These are phyloP conservation scores for Geotrichum siamense DNA, from an alignment of 1,139 yeast species.

Conservation along the genomic window DNA sequence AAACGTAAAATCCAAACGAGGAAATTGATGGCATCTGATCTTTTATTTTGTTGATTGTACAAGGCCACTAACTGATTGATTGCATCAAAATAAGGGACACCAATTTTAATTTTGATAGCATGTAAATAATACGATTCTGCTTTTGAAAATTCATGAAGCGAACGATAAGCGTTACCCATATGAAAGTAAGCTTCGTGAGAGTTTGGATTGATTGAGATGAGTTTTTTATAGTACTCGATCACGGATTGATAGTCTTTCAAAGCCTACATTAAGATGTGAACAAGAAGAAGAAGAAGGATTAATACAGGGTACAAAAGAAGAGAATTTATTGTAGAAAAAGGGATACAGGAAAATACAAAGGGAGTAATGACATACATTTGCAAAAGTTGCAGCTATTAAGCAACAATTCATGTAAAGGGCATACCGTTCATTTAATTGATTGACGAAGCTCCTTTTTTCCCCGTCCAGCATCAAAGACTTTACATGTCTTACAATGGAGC, in stretches of 20 bases:
- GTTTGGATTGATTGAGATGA: conserved; percentile 18
- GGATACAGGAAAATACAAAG: not conserved
- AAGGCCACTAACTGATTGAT: conserved; percentile 26
- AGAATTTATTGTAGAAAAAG: not conserved
- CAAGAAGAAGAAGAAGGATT: not conserved
- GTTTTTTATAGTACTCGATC: conserved; percentile 16
- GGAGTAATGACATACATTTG: conserved; percentile 22
- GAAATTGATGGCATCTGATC: conserved; percentile 23
- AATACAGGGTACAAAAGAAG: not conserved
- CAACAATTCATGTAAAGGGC: conserved; percentile 24
- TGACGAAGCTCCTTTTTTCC: conserved; percentile 3
- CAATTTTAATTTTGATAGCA: conserved; percentile 21
- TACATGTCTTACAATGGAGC: conserved; percentile 10
- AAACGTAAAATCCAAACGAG: conserved; percentile 16
- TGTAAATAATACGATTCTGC: conserved; percentile 25
- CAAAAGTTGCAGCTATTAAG: conserved; percentile 27
- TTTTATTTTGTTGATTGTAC: conserved; percentile 21
- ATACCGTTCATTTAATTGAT: conserved; percentile 4
- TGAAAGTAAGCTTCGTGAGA: conserved; percentile 26
- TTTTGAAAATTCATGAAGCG: conserved; percentile 17
- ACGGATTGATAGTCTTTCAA: conserved; percentile 18
- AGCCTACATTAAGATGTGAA: conserved; percentile 2
- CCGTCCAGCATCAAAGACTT: conserved; percentile 13
- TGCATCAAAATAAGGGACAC: conserved; percentile 26
- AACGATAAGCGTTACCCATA: conserved; percentile 23